Conservation (phyloP, 345 rosid species). For the Noccaea bulbosa region DNA sequence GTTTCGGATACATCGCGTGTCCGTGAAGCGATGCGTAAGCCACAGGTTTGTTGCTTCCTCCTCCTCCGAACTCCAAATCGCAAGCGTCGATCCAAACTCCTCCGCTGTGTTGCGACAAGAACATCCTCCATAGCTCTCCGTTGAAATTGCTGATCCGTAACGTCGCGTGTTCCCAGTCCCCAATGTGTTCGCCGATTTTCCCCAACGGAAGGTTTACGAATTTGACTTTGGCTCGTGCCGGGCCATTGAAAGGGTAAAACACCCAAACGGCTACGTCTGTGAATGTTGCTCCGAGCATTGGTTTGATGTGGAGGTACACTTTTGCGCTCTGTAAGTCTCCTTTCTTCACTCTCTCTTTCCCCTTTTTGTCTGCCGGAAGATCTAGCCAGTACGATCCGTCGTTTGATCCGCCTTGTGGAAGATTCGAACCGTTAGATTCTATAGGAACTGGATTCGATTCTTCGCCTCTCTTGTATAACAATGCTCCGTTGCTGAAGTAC, state of each 20-base stretch:
- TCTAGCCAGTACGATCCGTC: slow-evolving; percentile 83
- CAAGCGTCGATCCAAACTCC: slow-evolving; percentile 74
- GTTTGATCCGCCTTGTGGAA: slow-evolving; percentile 81
- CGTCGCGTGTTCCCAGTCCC: slow-evolving; percentile 93
- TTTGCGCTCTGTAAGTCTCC: slow-evolving; percentile 59
- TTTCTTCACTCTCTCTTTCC: slow-evolving; percentile 62
- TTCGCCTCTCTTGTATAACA: slow-evolving; percentile 67
- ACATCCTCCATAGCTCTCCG: slow-evolving; percentile 61
- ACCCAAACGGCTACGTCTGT: slow-evolving; percentile 77
- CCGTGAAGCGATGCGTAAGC: slow-evolving; percentile 72
- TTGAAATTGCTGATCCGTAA: slow-evolving; percentile 76
- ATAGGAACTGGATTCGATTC: slow-evolving; percentile 61
- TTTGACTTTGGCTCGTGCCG: slow-evolving; percentile 69
- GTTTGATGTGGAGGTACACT: slow-evolving; percentile 73
- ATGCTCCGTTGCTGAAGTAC: slow-evolving; percentile 74
- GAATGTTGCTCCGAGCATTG: slow-evolving; percentile 79
- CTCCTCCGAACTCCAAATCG: slow-evolving; percentile 58
- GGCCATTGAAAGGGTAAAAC: slow-evolving; percentile 86
- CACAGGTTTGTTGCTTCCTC: slow-evolving; percentile 58
- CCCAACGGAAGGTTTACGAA: slow-evolving; percentile 58
- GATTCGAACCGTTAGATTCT: slow-evolving; percentile 66
- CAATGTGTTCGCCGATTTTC: slow-evolving; percentile 78
- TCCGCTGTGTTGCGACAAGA: slow-evolving; percentile 68
- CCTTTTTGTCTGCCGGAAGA: slow-evolving; percentile 57
- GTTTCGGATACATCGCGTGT: slow-evolving; percentile 76